These are phyloP conservation scores for Aureobasidium sp. DNA, from an alignment of 2,329 filamentous ascomycete species.

Conservation along the genomic window DNA sequence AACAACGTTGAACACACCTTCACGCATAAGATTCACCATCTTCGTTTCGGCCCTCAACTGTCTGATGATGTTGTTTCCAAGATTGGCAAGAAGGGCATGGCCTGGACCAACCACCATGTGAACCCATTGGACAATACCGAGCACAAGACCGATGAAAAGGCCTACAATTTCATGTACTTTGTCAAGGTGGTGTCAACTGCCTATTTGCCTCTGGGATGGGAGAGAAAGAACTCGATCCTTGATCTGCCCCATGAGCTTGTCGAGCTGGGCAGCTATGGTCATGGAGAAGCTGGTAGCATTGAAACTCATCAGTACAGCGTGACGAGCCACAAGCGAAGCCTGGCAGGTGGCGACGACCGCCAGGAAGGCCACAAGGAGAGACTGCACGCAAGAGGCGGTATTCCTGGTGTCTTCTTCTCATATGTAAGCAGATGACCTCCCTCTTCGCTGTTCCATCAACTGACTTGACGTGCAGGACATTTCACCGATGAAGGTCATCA, in stretches of 20 bases:
- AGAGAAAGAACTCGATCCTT: conserved; percentile 43
- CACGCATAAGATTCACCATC: conserved; percentile 75
- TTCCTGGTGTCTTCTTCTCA: conserved; percentile 96
- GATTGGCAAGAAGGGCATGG: conserved; percentile 45
- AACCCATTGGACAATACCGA: conserved; percentile 80
- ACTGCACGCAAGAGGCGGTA: conserved; percentile 79
- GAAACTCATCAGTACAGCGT: conserved; percentile 99
- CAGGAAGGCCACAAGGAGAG: conserved; percentile 88
- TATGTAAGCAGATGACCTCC: conserved; percentile 56
- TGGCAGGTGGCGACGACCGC: conserved; percentile 73
- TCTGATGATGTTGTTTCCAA: conserved; percentile 64
- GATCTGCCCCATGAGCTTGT: conserved; percentile 38
- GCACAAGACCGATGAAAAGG: conserved; percentile 70
- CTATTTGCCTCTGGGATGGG: conserved; percentile 87
- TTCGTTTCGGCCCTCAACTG: conserved; percentile 88
- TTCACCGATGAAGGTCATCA: conserved; percentile 99
- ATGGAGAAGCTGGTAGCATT: conserved; percentile 64
- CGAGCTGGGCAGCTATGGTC: conserved; percentile 60
- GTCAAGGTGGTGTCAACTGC: conserved; percentile 96
- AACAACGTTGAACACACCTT: conserved; percentile 71
- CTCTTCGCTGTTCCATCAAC: background rate
- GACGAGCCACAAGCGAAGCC: conserved; percentile 86
- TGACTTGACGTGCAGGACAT: conserved; percentile 59
- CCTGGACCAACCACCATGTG: conserved; percentile 81
- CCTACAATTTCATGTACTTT: conserved; percentile 98